These are phyloP conservation scores for Mycosphaerella sp. DNA, from an alignment of 2,329 filamentous ascomycete species.

Conservation along the genomic window DNA sequence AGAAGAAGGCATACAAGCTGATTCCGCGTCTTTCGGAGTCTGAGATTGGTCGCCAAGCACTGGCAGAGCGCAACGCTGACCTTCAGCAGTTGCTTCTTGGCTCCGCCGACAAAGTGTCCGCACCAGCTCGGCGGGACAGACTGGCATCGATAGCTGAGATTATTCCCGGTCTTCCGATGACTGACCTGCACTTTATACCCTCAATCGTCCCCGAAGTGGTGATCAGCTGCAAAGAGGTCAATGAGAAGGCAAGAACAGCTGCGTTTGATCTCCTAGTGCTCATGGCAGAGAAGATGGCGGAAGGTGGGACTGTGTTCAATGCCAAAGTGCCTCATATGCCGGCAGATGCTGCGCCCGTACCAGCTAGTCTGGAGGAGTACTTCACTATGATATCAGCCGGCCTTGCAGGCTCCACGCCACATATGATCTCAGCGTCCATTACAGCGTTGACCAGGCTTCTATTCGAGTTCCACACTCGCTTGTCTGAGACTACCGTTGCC, in stretches of 20 bases:
- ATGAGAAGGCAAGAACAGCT: constrained; percentile 82
- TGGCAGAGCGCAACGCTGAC: constrained; percentile 68
- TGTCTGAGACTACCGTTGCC: constrained; percentile 63
- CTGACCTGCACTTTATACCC: constrained; percentile 87
- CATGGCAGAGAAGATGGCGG: constrained; percentile 77
- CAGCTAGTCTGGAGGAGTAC: constrained; percentile 85
- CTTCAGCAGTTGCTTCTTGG: constrained; percentile 74
- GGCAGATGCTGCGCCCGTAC: constrained; percentile 63
- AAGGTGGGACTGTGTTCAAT: constrained; percentile 72
- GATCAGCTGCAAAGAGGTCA: constrained; percentile 94
- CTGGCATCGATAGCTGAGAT: constrained; percentile 76
- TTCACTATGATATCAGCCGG: constrained; percentile 98
- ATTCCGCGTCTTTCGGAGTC: constrained; percentile 86
- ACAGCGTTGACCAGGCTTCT: constrained; percentile 89
- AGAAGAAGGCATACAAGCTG: constrained; percentile 99
- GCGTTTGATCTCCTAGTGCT: constrained; percentile 86
- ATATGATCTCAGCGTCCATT: constrained; percentile 97
- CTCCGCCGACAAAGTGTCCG: constrained; percentile 76
- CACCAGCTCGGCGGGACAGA: constrained; percentile 79
- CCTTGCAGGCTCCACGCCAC: constrained; percentile 82
- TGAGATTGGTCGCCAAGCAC: constrained; percentile 66
- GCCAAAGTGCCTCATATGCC: constrained; percentile 84
- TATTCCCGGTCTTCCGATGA: constrained; percentile 68
- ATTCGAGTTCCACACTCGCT: constrained; percentile 73
- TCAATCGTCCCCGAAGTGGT: constrained; percentile 89